Evolutionary conservation across 1,284 basidiomycete genomes (phyloP), one percentile per base, ranked within the genome.

Genomic region (Trametes pubescens): DNA sequence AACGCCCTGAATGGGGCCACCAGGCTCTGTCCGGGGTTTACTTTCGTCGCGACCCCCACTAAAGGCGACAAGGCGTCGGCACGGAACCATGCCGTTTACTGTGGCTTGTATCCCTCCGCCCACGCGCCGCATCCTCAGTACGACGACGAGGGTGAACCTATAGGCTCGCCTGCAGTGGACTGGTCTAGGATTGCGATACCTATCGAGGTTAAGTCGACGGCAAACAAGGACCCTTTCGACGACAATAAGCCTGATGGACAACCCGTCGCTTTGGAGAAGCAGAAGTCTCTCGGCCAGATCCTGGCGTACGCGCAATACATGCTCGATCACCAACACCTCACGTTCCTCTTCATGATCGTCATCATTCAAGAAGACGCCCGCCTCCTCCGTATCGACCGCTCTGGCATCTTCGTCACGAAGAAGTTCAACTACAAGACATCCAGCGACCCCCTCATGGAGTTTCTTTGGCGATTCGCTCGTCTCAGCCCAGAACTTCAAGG

Each of bases 281-380:
- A 52, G 26, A n/a, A 34, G 7, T 14, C 40, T 24, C 40, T 44
- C 32, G 46, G 59, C 4, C 44, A 55, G 34, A 37, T 61, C 14
- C 18, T 54, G 18, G 13, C 49, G 7, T 32, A 53, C 47, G 18
- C 49, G 1, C 11, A 48, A 24, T 46, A 40, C 44, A 55, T 53
- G 14, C 18, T 49, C 47, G 29, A 58, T 38, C 7, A 29, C 37
- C 62, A 63, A 37, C 57, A 54, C 5, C 62, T 57, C 7, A 46
- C 56, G 13, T 44, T n/a, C 38, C 51, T 52, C 13, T 63, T 49
- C 57, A 59, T 38, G 29, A 37, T 63, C 46, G 18, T 63, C 35
- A 18, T 63, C 51, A 14, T 63, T 32, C 35, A 35, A 1, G 43
- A 24, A 22, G 21, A 21, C 9, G 61, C 61, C 16, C 62, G 62